Evolutionary conservation across 129 eudicot species (phyloP).

Genomic region (Deinandra increscens): DNA sequence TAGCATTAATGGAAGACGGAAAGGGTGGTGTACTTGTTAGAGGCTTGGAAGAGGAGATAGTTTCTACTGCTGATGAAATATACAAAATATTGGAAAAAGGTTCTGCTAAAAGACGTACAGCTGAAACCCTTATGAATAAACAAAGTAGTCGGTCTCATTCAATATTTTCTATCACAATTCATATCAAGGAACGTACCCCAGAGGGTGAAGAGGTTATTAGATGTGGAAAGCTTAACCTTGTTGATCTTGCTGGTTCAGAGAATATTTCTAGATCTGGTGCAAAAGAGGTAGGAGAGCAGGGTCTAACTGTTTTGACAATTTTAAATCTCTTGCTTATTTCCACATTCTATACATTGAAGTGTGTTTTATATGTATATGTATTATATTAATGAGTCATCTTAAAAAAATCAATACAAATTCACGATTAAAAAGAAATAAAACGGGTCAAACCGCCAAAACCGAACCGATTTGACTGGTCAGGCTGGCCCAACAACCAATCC

Average conservation of each 20-base stretch:
- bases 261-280: conserved; percentile 98
- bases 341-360: not conserved
- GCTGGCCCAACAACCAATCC: too few relatives aligned
- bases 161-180: conserved; percentile 88
- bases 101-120: conserved; percentile 92
- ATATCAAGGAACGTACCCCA: conserved; percentile 86
- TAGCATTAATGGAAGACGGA: conserved; percentile 97
- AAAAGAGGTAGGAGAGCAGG: conserved; percentile 57
- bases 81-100: conserved; percentile 88
- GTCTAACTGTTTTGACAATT: not conserved
- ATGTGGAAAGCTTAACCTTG: conserved; percentile 90
- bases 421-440: too few relatives aligned
- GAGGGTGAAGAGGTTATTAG: conserved; percentile 97
- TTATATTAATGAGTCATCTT: too few relatives aligned
- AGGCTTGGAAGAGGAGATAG: conserved; percentile 92
- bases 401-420: too few relatives aligned
- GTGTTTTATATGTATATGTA: too few relatives aligned
- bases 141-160: conserved; percentile 98
- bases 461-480: too few relatives aligned
- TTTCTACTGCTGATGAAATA: conserved; percentile 84
- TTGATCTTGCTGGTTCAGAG: conserved; percentile 99
- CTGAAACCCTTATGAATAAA: conserved; percentile 92
- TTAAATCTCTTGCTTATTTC: not conserved
- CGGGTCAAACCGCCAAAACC: too few relatives aligned
- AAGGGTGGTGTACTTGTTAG: conserved; percentile 90